Conservation (phyloP, 768 basidiomycete genomes). For the Naematelia encephala region DNA sequence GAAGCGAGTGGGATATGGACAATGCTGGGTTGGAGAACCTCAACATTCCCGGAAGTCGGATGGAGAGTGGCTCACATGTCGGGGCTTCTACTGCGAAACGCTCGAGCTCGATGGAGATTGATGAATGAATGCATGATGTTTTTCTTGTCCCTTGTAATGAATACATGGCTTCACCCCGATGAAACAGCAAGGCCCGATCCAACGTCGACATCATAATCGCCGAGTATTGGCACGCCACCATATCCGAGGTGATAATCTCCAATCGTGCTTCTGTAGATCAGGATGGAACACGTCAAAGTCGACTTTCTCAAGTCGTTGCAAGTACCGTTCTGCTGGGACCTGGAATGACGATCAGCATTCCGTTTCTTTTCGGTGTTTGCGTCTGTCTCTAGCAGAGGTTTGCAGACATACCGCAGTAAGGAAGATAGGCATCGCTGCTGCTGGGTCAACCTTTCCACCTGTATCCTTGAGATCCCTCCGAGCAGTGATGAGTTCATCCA, state of each 20-base stretch:
- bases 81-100: background rate
- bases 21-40: background rate
- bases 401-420: slow-evolving; percentile 38
- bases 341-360: slow-evolving; percentile 11
- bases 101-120: too few relatives aligned
- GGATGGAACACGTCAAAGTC: slow-evolving; percentile 50
- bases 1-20: slow-evolving; percentile 1
- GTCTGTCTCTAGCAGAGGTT: too few relatives aligned
- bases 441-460: slow-evolving; percentile 38
- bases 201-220: slow-evolving; percentile 30
- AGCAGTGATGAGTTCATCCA: slow-evolving; percentile 51
- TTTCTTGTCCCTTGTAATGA: too few relatives aligned
- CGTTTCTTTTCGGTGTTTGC: too few relatives aligned
- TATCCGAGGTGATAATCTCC: slow-evolving; percentile 46
- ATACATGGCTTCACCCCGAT: too few relatives aligned
- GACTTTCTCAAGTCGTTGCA: slow-evolving; percentile 42
- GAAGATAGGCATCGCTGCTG: slow-evolving; percentile 41
- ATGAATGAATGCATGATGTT: too few relatives aligned
- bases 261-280: slow-evolving; percentile 44
- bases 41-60: background rate
- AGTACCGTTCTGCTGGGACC: slow-evolving; percentile 48
- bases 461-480: slow-evolving; percentile 44
- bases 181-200: too few relatives aligned
- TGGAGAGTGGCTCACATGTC: background rate
- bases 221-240: slow-evolving; percentile 39